Evolutionary conservation across 176 grass and related monocot species (phyloP).

Genomic region (Canna indica): DNA sequence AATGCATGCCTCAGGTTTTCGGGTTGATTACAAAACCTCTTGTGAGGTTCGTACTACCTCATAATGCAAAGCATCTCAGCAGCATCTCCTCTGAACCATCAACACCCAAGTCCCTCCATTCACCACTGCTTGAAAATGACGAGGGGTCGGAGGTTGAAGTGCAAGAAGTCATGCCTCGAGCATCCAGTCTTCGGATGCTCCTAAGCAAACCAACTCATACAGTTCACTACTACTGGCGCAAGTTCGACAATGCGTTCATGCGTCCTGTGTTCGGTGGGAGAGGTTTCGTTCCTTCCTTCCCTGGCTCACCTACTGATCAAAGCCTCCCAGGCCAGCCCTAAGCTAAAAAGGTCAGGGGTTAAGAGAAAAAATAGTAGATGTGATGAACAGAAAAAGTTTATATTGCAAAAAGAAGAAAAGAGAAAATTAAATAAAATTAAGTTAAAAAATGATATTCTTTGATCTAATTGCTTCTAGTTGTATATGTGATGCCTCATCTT

Average conservation of each 20-base stretch:
- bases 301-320: slow-evolving; percentile 62
- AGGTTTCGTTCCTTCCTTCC: slow-evolving; percentile 64
- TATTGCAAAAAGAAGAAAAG: too few species aligned
- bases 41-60: slow-evolving; percentile 54
- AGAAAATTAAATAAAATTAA: too few species aligned
- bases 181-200: slow-evolving; percentile 80
- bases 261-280: slow-evolving; percentile 85
- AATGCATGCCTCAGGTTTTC: slow-evolving; percentile 74
- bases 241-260: slow-evolving; percentile 84
- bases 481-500: too few species aligned
- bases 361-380: not conserved
- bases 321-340: slow-evolving; percentile 13
- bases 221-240: slow-evolving; percentile 98
- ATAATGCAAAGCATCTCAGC: slow-evolving; percentile 2
- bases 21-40: slow-evolving; percentile 93
- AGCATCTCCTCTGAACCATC: slow-evolving; percentile 41
- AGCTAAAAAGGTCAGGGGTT: not conserved
- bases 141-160: slow-evolving; percentile 50
- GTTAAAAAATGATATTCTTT: too few species aligned
- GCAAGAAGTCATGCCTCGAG: slow-evolving; percentile 28
- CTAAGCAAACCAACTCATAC: slow-evolving; percentile 74
- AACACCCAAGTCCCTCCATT: slow-evolving; percentile 48
- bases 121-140: slow-evolving; percentile 44
- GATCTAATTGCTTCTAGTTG: too few species aligned
- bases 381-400: too few species aligned